Base-by-base conservation (phyloP, 179 eudicot species). In the Camellia oleifera region DNA sequence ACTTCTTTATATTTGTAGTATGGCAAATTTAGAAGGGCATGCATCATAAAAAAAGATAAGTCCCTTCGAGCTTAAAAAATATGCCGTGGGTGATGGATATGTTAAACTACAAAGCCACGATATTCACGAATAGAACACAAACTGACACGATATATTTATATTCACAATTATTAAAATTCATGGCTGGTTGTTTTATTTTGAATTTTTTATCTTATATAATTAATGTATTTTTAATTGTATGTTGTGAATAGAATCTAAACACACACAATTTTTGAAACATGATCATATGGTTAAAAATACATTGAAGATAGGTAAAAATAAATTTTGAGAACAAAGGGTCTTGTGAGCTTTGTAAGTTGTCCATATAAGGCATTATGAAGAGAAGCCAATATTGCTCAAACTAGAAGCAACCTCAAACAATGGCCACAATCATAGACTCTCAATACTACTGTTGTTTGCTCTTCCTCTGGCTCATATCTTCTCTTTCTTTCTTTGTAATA, bases 401-500 rank as follows among this genome's bases (percentile, higher is more conserved):
- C 6, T 13, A 8, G 14, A 56, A 13, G 14, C 52, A 56, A 13
- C 60, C 52, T 56, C 60, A 56, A 56, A 13, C 60, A 61, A 61
- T 61, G 65, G 65, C 23, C 20, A 3, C 87, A 42, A 85, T 64
- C 84, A 83, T 63, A 2, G 81, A 61, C 1, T 61, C 23, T 0
- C 65, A 61, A 18, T 61, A 61, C 65, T 61, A 61, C 8, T 61
- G 65, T 7, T 18, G 17, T 5, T 11, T 61, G 23, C 65, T 61
- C 23, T 23, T 61, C 20, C 65, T 61, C 26, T 61, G 65, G 65
- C 65, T 61, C 1, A 18, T 61, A 20, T 61, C 65, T 11, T 61
- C 65, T 61, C 23, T 61, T 5, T n/a, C 65, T 18, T 61, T 61
- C 26, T 18, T 61, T 1, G 65, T 23, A 0, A 6, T 61, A 3